phyloP scores from a whole-genome alignment of 257 asterid genomes.

The Przewalskia tangutica region DNA sequence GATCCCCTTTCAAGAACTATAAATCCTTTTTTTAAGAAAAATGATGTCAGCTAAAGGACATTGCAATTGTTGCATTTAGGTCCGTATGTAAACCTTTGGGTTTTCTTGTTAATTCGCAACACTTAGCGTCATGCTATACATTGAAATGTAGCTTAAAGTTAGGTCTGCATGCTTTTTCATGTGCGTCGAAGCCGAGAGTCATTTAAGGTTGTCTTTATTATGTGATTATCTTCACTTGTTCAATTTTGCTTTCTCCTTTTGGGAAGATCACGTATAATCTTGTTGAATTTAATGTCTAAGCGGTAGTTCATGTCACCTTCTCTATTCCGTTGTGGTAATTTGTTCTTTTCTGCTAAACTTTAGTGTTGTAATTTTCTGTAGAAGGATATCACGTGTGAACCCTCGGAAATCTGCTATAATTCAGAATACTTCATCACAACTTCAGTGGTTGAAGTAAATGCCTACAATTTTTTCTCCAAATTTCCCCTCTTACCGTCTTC shows the following conservation, averaged over 20 bases:
- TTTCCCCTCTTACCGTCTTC: conserved; percentile 51
- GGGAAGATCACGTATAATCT: background rate
- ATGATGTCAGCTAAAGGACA: background rate
- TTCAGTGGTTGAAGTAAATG: conserved; percentile 78
- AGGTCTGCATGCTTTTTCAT: background rate
- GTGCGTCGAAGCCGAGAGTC: background rate
- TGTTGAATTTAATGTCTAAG: background rate
- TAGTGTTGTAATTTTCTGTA: background rate
- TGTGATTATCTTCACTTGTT: background rate
- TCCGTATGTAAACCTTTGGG: background rate
- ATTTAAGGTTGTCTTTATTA: background rate
- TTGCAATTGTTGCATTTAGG: background rate
- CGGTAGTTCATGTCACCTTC: background rate
- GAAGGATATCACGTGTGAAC: conserved; percentile 57
- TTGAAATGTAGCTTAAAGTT: background rate
- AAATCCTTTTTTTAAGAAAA: background rate
- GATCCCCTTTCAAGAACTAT: background rate
- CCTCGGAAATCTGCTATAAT: conserved; percentile 44
- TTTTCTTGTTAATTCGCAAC: background rate
- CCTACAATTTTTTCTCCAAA: conserved; percentile 57
- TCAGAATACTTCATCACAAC: conserved; percentile 52
- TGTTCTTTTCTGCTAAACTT: background rate
- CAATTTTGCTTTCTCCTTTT: background rate
- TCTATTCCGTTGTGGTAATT: background rate
- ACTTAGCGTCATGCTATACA: background rate